Percentiles rank a stretch among this genome's conserved stretches.
Evolutionary conservation across 163 green algal species (phyloP).

Genomic region (Coccomyxa subellipsoidea): DNA sequence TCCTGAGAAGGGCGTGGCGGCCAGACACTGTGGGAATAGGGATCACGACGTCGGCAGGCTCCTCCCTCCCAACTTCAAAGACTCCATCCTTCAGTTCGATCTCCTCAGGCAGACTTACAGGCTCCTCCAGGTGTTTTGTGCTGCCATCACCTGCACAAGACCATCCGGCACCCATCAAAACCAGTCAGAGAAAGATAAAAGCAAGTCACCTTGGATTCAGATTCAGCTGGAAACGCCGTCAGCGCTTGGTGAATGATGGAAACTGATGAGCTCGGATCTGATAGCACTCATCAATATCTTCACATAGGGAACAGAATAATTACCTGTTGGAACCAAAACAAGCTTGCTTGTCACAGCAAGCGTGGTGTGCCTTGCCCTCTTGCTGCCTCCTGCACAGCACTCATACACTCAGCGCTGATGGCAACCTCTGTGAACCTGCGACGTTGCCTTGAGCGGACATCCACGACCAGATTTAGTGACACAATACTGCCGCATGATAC

Average conservation of each 20-base stretch:
- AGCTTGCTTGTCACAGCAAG: neutral
- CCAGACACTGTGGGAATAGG: conserved; percentile 63
- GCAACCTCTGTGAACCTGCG: no score
- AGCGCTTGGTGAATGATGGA: no score
- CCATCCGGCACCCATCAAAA: neutral
- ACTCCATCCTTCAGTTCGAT: conserved; percentile 55
- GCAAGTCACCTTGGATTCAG: no score
- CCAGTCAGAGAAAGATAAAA: no score
- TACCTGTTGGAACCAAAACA: neutral
- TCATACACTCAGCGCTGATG: no score
- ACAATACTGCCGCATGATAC: no score
- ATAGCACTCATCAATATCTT: no score
- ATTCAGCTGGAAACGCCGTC: no score
- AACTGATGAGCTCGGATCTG: no score
- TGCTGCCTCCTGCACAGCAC: neutral
- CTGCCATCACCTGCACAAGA: conserved; percentile 46
- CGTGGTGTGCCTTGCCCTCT: neutral
- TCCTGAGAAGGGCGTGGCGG: conserved; percentile 62
- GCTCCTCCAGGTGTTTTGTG: conserved; percentile 53
- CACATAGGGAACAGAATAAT: neutral
- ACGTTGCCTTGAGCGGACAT: no score
- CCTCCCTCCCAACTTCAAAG: conserved; percentile 56
- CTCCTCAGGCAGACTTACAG: conserved; percentile 28
- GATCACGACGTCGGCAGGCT: conserved; percentile 64
- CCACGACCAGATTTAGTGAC: no score